These are phyloP conservation scores for Neonectria punicea DNA, from an alignment of 2,329 filamentous ascomycete species.

Conservation along the genomic window DNA sequence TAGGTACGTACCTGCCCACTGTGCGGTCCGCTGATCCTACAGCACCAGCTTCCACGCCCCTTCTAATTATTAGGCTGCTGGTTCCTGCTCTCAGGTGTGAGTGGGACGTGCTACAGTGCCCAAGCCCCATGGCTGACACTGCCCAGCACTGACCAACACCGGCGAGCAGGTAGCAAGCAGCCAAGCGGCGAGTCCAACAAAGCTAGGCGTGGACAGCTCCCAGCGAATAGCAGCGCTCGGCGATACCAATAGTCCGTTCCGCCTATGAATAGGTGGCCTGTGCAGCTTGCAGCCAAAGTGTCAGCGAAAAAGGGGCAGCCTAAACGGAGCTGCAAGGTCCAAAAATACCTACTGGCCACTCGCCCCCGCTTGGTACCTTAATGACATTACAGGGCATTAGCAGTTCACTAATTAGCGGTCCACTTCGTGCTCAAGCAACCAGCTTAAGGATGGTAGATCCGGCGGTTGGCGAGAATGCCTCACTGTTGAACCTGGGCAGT, in stretches of 20 bases:
- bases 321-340: constrained; percentile 8
- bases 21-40: neutral
- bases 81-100: constrained; percentile 7
- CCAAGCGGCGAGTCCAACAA: constrained; percentile 5
- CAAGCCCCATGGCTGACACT: constrained; percentile 20
- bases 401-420: constrained; percentile 7
- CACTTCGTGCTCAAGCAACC: neutral
- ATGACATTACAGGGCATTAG: constrained; percentile 2
- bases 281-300: constrained; percentile 6
- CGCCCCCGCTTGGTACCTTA: constrained; percentile 15
- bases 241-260: constrained; percentile 36
- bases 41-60: constrained; percentile 7
- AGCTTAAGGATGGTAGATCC: neutral
- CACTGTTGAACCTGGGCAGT: neutral
- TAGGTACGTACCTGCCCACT: constrained; percentile 24
- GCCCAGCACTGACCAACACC: constrained; percentile 12
- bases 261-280: constrained; percentile 9
- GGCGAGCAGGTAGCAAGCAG: neutral
- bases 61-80: constrained; percentile 12
- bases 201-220: constrained; percentile 8
- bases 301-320: constrained; percentile 25
- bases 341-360: constrained; percentile 19
- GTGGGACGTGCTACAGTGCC: constrained; percentile 25
- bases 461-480: neutral
- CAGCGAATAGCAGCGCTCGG: constrained; percentile 32